Conservation (phyloP, 2,329 filamentous ascomycete genomes). For the Clonostachys chloroleuca region DNA sequence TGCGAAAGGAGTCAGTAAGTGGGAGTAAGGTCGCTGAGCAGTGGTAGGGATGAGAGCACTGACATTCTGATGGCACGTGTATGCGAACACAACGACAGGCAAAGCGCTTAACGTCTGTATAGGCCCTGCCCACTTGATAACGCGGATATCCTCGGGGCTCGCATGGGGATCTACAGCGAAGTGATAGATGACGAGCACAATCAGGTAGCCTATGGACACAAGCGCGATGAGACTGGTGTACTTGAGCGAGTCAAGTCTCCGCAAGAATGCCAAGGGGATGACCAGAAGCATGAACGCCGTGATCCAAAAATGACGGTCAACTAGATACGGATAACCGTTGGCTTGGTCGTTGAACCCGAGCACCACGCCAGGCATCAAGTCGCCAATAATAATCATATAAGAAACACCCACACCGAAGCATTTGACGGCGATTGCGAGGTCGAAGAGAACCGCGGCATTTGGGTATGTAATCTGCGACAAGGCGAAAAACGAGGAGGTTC, state of each 20-base stretch:
- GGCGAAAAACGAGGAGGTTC: constrained; percentile 90
- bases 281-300: constrained; percentile 96
- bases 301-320: constrained; percentile 95
- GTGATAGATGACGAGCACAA: constrained; percentile 89
- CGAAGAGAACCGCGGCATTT: constrained; percentile 91
- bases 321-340: constrained; percentile 62
- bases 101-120: constrained; percentile 78
- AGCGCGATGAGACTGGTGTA: constrained; percentile 93
- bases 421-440: constrained; percentile 93
- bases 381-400: constrained; percentile 97
- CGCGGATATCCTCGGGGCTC: constrained; percentile 68
- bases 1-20: constrained; percentile 30
- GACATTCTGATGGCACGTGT: constrained; percentile 97
- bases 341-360: constrained; percentile 69
- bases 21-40: not conserved
- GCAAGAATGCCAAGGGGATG: constrained; percentile 89
- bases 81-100: constrained; percentile 97
- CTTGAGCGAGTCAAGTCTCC: constrained; percentile 89
- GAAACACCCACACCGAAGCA: constrained; percentile 97
- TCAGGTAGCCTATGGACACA: constrained; percentile 89
- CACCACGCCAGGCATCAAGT: constrained; percentile 94
- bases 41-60: constrained; percentile 14
- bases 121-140: constrained; percentile 75
- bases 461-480: constrained; percentile 95
- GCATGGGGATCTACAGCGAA: constrained; percentile 76